Evolutionary conservation across 192 early-diverging fungal species (phyloP), one percentile per base, ranked within the genome.

Genomic region (Dissophora ornata): DNA sequence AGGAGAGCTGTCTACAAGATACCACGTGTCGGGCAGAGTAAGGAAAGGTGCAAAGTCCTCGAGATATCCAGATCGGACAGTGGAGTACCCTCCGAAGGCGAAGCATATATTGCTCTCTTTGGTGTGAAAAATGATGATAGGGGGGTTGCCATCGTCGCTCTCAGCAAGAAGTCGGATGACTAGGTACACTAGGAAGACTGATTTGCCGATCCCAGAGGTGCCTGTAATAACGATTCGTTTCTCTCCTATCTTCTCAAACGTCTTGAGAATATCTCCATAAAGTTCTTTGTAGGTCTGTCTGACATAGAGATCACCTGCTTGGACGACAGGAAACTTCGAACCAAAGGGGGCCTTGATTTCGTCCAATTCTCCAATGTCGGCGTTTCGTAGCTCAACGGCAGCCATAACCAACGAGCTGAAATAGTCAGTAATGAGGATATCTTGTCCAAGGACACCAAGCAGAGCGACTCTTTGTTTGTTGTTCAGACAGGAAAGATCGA

Each of bases 171-270:
- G 67, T 34, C 56, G 56, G 45, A 69, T 69, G 22, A 55, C 48
- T 0, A 59, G 47, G 57, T 59, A 69, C 36, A 69, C 54, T 21
- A 62, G 32, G 16, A 69, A 60, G 11, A 40, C 57, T 26, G 67
- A 60, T 40, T 69, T 69, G 21, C 67, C 56, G 33, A 69, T 59
- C 21, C 67, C 56, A 69, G 55, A 33, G 46, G 56, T 69, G 8
- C 67, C 46, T 22, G 57, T 59, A 32, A 69, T 24, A 50, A 58
- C 46, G 22, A 69, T 29, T 18, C 40, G 62, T 11, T 50, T 62
- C 36, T 38, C 36, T 38, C 36, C 36, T 38, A 9, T 13, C 36
- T 38, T 38, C 36, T 38, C 36, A 38, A 38, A 38, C 36, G 13
- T 38, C 36, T 38, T 13, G 36, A 38, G 36, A 13, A 38, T 38